Percentiles rank a stretch among this genome's conserved stretches.
Conservation (phyloP, 2,329 filamentous ascomycete species). For the Colletotrichum zoysiae region DNA sequence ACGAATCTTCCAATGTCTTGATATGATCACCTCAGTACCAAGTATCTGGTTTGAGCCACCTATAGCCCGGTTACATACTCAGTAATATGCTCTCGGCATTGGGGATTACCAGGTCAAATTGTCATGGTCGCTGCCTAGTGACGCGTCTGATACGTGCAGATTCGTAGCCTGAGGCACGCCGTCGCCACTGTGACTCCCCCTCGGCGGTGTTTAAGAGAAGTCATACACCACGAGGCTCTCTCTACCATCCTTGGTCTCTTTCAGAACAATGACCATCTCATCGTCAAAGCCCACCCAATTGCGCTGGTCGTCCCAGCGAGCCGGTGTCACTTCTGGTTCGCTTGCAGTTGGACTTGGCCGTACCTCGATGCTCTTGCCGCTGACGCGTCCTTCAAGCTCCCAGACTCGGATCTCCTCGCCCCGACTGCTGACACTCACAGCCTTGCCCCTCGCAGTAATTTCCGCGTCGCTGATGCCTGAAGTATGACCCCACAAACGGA, state of each 20-base stretch:
- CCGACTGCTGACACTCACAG: slow-evolving; percentile 86
- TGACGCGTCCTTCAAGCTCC: slow-evolving; percentile 83
- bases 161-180: slow-evolving; percentile 4
- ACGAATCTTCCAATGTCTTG: not conserved
- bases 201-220: slow-evolving; percentile 71
- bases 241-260: slow-evolving; percentile 74
- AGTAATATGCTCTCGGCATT: not conserved
- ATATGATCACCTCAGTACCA: not conserved
- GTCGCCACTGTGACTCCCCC: slow-evolving; percentile 1
- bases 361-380: slow-evolving; percentile 65
- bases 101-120: not conserved
- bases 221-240: slow-evolving; percentile 88
- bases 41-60: not conserved
- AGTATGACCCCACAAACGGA: slow-evolving; percentile 90
- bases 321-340: slow-evolving; percentile 5
- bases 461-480: slow-evolving; percentile 89
- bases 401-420: slow-evolving; percentile 87
- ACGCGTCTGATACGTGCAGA: not conserved
- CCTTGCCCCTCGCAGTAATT: slow-evolving; percentile 86
- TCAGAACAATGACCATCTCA: slow-evolving; percentile 88
- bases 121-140: not conserved
- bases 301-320: slow-evolving; percentile 59
- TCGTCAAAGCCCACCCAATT: slow-evolving; percentile 91
- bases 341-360: slow-evolving; percentile 52
- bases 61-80: not conserved